These are phyloP conservation scores for Nicotiana knightiana DNA, from an alignment of 257 asterid genomes.

Conservation along the genomic window DNA sequence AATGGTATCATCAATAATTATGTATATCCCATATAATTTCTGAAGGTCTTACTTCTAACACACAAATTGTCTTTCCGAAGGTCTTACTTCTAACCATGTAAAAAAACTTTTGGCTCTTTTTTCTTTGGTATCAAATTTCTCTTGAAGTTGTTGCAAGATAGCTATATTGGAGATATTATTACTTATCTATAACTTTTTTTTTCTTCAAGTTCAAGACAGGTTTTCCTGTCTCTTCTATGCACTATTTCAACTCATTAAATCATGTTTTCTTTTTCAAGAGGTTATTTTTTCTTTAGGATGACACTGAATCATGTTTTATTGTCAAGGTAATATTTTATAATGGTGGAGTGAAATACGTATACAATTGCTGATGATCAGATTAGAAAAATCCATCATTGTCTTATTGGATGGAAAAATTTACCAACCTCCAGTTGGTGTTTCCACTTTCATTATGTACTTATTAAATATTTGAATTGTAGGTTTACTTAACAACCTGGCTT, in stretches of 20 bases:
- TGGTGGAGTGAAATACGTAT: not conserved
- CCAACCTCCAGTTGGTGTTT: not conserved
- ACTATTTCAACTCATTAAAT: not conserved
- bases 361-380: not conserved
- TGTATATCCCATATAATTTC: not conserved
- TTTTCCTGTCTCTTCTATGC: not conserved
- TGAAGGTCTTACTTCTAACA: not conserved
- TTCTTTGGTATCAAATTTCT: not conserved
- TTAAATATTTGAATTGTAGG: conserved; percentile 26
- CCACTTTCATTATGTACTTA: not conserved
- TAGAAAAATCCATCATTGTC: not conserved
- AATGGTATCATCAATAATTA: not conserved
- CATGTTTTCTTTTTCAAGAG: not conserved
- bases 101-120: not conserved
- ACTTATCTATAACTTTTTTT: not conserved
- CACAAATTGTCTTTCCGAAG: not conserved
- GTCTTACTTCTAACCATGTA: not conserved
- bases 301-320: not conserved
- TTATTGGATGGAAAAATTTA: not conserved
- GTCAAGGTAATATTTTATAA: not conserved
- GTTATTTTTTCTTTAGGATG: not conserved
- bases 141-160: not conserved
- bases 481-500: conserved; percentile 68
- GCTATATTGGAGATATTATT: not conserved
- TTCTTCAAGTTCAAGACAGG: not conserved